Conservation (phyloP, 805 yeast genomes). For the Crinitomyces ghanaensis region DNA sequence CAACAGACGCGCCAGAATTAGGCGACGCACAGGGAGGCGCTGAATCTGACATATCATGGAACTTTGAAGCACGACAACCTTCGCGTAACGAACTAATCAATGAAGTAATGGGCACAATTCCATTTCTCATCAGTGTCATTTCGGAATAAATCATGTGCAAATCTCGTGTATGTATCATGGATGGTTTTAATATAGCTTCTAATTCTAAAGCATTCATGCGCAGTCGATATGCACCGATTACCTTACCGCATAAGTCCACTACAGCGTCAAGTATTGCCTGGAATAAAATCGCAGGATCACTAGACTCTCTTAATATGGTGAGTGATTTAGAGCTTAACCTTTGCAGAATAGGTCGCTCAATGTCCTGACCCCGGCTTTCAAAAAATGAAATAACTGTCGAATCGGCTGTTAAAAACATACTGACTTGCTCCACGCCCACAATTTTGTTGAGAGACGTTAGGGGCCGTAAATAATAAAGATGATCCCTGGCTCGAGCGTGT, state of each 20-base stretch:
- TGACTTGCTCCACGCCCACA: constrained; percentile 47
- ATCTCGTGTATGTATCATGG: constrained; percentile 39
- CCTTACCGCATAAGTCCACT: constrained; percentile 44
- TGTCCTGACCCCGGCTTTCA: constrained; percentile 43
- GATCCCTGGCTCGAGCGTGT: constrained; percentile 18
- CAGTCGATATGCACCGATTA: constrained; percentile 40
- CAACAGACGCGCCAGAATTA: background rate
- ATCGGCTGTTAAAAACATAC: constrained; percentile 35
- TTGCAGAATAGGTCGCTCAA: constrained; percentile 40
- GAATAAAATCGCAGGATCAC: constrained; percentile 40
- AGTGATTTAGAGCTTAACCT: constrained; percentile 34
- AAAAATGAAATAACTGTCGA: constrained; percentile 44
- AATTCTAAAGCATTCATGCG: constrained; percentile 38
- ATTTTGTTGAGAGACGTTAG: constrained; percentile 32
- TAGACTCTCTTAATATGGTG: constrained; percentile 40
- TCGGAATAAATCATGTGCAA: constrained; percentile 45
- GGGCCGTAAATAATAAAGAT: constrained; percentile 34
- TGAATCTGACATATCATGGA: background rate
- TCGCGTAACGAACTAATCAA: constrained; percentile 37
- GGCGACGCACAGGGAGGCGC: background rate
- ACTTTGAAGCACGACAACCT: constrained; percentile 22
- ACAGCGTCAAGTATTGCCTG: constrained; percentile 45
- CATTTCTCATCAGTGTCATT: constrained; percentile 35
- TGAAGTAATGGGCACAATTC: constrained; percentile 37
- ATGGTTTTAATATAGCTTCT: constrained; percentile 41